Base-by-base conservation (phyloP, 208 protist genomes). In the Trypanosomatidae sp. region DNA sequence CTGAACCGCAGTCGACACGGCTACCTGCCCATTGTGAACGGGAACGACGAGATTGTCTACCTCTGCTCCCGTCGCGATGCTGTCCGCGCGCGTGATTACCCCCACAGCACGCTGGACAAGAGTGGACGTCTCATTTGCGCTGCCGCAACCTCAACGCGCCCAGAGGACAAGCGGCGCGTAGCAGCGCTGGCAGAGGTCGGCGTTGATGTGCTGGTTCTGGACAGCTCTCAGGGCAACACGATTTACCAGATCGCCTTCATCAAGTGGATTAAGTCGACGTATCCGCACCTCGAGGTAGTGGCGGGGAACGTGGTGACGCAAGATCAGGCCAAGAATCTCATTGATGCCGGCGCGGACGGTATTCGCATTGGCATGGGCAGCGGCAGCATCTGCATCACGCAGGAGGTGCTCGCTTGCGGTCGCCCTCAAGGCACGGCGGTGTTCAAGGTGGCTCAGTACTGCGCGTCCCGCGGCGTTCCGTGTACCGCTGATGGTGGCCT, bases 351-450 rank as follows among this genome's bases (percentile, higher is more conserved):
- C 50, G 98, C 96, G 13, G 98, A 99, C 79, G 97, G 81, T 39
- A 89, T 99, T 17, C 95, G 98, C 73, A 96, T 99, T 39, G 99
- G 99, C 53, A 99, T 99, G 97, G 99, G 99, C 73, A 94, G 92
- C 47, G 99, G 99, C 33, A 99, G 96, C 73, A 99, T 99, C 83
- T 99, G 97, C 94, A 99, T 98, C 71, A 99, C 98, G 36, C 98
- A 99, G 84, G 97, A 99, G 82, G 85, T 98, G 41, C 90, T 96
- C 67, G 97, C 94, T 52, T 98, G 92, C 56, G 97, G 98, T 36
- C 91, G 98, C 22, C 97, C 98, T 55, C 98, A 99, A 84, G 96
- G 90, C 22, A 99, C 98, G 10, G 95, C 97, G 13, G 94, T 99
- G 39, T 99, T 97, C 84, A 94, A 98, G 77, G 95, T 98, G 13